Base-by-base conservation (phyloP, 106 monocot genomes). In the Allium fistulosum region DNA sequence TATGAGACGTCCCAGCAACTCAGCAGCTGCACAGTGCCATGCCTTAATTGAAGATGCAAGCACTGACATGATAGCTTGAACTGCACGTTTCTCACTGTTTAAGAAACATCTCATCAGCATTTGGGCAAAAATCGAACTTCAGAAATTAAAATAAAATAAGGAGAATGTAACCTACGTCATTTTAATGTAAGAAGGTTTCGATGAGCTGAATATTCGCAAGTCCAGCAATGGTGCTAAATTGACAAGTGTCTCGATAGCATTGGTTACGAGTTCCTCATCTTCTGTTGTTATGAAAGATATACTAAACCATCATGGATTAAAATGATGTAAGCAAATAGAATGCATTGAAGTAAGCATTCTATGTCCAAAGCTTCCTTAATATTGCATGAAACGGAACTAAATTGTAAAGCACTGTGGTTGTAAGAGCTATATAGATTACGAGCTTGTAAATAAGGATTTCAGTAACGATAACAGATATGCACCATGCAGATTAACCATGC, bases 11-110 rank as follows among this genome's bases (percentile, higher is more conserved):
- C 99, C 99, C 69, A 99, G 76, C 28, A 99, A 65, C 87, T 99
- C 93, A 62, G 93, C 99, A 72, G 92, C 85, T 53, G 91, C 87
- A 78, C 99, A 99, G 58, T 99, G 89, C 92, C 93, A 99, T 53
- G 82, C 82, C 68, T 84, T 99, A 60, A 93, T 59, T 26, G 97
- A 85, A 71, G 93, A 99, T 55, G 79, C 68, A 63, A 93, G 83
- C 81, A 93, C 85, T 17, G 80, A 84, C 92, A 99, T 87, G 51
- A 92, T 83, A 13, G 89, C 78, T 22, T 81, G 78, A 72, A 93
- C 99, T 51, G 90, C 99, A 65, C 82, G 85, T 71, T 99, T 99
- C 69, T 90, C 99, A 53, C 99, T 99, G 77, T 22, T 46, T 59
- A 51, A 16, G 22, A 48, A 46, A 46, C 16, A 28, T 45, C 22